Percentiles rank a stretch among this genome's conserved stretches.
These are phyloP conservation scores for Exophiala dermatitidis DNA, from an alignment of 2,329 filamentous ascomycete species.

Conservation along the genomic window DNA sequence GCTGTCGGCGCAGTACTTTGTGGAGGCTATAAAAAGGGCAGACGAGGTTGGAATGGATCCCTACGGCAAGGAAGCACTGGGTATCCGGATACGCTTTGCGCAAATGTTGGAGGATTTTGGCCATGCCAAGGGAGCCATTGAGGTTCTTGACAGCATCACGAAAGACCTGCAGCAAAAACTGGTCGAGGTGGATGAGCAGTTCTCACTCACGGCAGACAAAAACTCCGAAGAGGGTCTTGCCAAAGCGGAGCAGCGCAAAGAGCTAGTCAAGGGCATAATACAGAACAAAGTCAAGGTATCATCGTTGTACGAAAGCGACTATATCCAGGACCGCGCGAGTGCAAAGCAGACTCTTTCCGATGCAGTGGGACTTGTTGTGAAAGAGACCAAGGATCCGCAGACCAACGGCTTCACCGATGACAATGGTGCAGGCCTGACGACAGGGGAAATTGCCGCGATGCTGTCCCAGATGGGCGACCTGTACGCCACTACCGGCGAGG, in stretches of 20 bases:
- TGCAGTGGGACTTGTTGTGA: slow-evolving; percentile 71
- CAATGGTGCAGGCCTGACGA: slow-evolving; percentile 34
- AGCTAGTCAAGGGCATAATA: slow-evolving; percentile 23
- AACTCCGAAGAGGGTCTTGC: background rate
- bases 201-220: background rate
- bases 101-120: slow-evolving; percentile 71
- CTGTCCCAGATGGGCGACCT: slow-evolving; percentile 26
- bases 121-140: slow-evolving; percentile 61
- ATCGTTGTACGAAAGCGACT: slow-evolving; percentile 69
- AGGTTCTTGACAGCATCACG: slow-evolving; percentile 70
- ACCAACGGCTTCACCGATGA: slow-evolving; percentile 50
- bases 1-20: slow-evolving; percentile 75
- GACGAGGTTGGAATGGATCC: slow-evolving; percentile 71
- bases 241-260: slow-evolving; percentile 8
- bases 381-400: slow-evolving; percentile 63
- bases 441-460: slow-evolving; percentile 34
- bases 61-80: slow-evolving; percentile 83
- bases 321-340: slow-evolving; percentile 64
- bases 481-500: slow-evolving; percentile 25
- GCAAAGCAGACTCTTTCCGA: slow-evolving; percentile 71
- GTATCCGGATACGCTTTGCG: slow-evolving; percentile 76
- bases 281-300: slow-evolving; percentile 64
- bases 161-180: slow-evolving; percentile 55
- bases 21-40: slow-evolving; percentile 67
- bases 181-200: slow-evolving; percentile 34